Conservation (phyloP, 1,284 basidiomycete genomes). For the Leccinum griseonigrum region DNA sequence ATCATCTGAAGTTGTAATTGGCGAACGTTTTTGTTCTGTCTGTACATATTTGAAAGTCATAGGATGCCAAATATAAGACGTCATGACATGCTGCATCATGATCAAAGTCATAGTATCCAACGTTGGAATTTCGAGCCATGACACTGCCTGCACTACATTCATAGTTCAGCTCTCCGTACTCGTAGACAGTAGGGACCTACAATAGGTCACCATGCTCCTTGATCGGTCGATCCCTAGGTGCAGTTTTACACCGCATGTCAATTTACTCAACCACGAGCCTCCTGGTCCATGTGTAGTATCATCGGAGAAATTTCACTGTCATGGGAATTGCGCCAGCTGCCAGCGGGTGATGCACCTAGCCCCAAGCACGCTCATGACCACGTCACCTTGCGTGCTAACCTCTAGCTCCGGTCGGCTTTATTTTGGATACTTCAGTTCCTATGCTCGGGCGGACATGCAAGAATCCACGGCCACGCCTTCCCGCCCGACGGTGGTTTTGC, state of each 20-base stretch:
- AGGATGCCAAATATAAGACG: neutral
- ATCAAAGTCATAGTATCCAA: neutral
- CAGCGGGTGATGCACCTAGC: neutral
- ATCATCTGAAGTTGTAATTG: too few species aligned
- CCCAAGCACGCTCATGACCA: neutral
- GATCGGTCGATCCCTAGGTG: neutral
- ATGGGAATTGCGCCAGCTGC: slow-evolving; percentile 5
- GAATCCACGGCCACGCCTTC: slow-evolving; percentile 1
- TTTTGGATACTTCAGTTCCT: neutral
- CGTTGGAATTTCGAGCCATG: neutral
- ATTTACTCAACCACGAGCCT: neutral
- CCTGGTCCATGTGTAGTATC: neutral
- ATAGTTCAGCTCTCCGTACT: neutral
- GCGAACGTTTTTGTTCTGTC: too few species aligned
- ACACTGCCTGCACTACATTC: neutral
- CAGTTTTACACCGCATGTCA: neutral
- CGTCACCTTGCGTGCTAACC: neutral
- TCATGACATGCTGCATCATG: neutral
- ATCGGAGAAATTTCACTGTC: slow-evolving; percentile 2
- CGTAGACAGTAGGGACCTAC: neutral
- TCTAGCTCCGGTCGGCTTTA: neutral
- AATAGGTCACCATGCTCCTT: neutral
- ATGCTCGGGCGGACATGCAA: neutral
- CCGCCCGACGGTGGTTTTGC: neutral
- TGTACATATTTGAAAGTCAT: too few species aligned